A percentile compares a stretch with the other conserved stretches of the same genome.
Evolutionary conservation across 1,284 basidiomycete species (phyloP).

Genomic region (Paramarasmius palmivorus): DNA sequence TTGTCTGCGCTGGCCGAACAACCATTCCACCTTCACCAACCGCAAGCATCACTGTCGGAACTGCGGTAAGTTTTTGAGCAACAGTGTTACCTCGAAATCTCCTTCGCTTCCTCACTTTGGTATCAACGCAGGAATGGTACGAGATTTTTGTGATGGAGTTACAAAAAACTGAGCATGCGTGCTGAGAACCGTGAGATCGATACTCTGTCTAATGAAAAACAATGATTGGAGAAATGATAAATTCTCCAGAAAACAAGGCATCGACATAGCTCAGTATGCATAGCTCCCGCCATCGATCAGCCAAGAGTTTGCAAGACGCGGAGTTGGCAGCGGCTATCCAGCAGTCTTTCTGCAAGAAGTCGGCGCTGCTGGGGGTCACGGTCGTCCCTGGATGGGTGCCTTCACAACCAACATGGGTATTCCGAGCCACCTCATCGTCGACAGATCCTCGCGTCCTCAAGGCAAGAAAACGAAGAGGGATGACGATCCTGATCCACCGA

Average conservation of each 20-base stretch:
- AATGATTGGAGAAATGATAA: too few relatives aligned
- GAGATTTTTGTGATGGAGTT: constrained; percentile 93
- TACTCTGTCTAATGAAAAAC: constrained; percentile 30
- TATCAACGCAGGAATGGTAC: constrained; percentile 88
- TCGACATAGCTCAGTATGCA: constrained; percentile 49
- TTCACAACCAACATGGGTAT: constrained; percentile 54
- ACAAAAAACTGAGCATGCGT: constrained; percentile 70
- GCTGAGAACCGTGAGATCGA: constrained; percentile 52
- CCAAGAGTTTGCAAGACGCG: constrained; percentile 76
- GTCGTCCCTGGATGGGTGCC: constrained; percentile 70
- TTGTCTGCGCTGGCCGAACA: constrained; percentile 90
- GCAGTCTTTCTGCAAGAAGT: constrained; percentile 84
- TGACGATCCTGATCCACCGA: constrained; percentile 88
- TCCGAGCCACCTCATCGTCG: constrained; percentile 78
- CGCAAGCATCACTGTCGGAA: constrained; percentile 99
- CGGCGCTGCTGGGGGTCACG: constrained; percentile 48
- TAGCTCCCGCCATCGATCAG: constrained; percentile 48
- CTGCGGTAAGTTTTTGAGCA: constrained; percentile 97
- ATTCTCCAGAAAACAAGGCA: constrained; percentile 30
- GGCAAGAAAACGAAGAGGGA: constrained; percentile 64
- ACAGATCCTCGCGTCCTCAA: constrained; percentile 49
- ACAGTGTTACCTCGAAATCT: constrained; percentile 84
- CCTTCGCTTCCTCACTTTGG: constrained; percentile 93
- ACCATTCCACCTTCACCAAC: constrained; percentile 94
- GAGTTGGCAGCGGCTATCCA: constrained; percentile 96